Conservation (phyloP, 352 stramenopile species). For the Vaucheria bursata region DNA sequence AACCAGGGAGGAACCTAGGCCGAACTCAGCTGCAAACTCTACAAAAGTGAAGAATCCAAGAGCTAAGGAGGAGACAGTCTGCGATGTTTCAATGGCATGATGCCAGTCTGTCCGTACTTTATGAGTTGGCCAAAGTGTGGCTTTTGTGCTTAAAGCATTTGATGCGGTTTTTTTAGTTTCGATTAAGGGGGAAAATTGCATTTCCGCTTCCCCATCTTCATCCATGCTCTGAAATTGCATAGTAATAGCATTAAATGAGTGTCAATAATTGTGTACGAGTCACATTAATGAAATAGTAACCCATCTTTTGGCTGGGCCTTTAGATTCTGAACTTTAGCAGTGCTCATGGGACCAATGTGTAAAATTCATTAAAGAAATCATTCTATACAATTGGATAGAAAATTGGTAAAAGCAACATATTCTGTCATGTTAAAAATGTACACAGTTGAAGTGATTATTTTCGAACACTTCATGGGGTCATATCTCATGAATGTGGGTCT, state of each 20-base stretch:
- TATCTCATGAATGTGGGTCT: background rate
- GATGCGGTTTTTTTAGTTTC: background rate
- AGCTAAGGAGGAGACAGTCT: conserved; percentile 19
- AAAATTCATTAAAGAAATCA: too few relatives aligned
- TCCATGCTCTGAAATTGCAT: background rate
- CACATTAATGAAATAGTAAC: too few relatives aligned
- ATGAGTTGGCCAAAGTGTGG: conserved; percentile 31
- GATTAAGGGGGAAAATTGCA: background rate
- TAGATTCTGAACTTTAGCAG: too few relatives aligned
- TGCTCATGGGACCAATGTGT: too few relatives aligned
- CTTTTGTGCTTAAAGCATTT: background rate
- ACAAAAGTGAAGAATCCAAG: conserved; percentile 27
- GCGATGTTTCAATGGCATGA: conserved; percentile 17
- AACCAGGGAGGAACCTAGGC: conserved; percentile 10
- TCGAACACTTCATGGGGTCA: too few relatives aligned
- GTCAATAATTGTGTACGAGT: too few relatives aligned
- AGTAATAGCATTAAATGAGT: background rate
- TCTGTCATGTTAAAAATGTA: too few relatives aligned
- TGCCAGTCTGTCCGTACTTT: conserved; percentile 19
- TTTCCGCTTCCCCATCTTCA: background rate
- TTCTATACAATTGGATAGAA: too few relatives aligned
- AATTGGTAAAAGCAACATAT: too few relatives aligned
- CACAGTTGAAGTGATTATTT: too few relatives aligned
- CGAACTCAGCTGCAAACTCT: conserved; percentile 32
- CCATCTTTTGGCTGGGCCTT: too few relatives aligned